Evolutionary conservation across 306 rosid species (phyloP), one percentile per base, ranked within the genome.

Genomic region (Ziziphus jujuba): DNA sequence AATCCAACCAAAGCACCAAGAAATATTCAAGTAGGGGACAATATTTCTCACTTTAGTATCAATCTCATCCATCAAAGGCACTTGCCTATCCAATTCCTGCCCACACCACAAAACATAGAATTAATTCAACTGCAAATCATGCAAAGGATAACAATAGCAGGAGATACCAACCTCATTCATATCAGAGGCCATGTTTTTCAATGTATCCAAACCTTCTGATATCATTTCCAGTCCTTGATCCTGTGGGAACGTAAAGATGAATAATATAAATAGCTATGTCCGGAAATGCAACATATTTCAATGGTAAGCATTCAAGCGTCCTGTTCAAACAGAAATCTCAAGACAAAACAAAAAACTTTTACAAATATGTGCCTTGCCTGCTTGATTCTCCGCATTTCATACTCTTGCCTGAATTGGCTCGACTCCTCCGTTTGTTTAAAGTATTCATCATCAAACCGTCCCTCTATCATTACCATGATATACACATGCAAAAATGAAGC

Each of bases 141-240:
- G 56, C 66, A 49, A 49, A 33, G 28, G 35, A 63, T 58, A 66
- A 43, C 54, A 77, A 16, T 23, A 71, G 44, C 58, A 33, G n/a
- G 23, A 62, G 44, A 76, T 49, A 63, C 79, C 47, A 68, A 95
- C 99, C 96, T 95, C 99, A 51, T 90, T 90, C 96, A 95, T 95
- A 77, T 95, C 97, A 70, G 77, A 84, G 52, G 99, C 99, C 99
- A 95, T 95, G 81, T 90, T 79, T 82, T 95, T 95, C 77, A 95
- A 80, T 0, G 95, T 95, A 79, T 81, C 97, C 77, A 95, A 81
- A 63, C 99, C 99, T 80, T 95, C 99, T 40, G 97, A 78, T 59
- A 90, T 95, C 91, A 82, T 15, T 54, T 95, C 99, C 84, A 95
- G 78, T 35, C 99, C 97, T 95, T 95, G 97, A 87, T 95, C 99